phyloP scores from a whole-genome alignment of 1,139 yeast genomes.

The Pichia terricola region DNA sequence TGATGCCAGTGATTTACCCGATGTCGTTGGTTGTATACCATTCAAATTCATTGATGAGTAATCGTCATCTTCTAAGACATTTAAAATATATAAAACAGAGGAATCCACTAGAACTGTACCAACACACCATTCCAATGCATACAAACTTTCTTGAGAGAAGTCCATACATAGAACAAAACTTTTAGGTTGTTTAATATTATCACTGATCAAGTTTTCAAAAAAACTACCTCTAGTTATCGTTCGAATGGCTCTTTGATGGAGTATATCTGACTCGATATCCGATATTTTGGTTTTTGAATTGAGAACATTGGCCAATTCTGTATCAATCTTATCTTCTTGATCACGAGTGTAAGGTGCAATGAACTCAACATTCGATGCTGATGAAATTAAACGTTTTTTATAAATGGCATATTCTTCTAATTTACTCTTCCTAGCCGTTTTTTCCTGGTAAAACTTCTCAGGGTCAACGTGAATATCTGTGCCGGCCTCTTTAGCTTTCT shows the following conservation, averaged over 20 bases:
- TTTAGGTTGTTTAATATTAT: slow-evolving; percentile 33
- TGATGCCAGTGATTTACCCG: slow-evolving; percentile 18
- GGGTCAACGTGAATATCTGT: slow-evolving; percentile 35
- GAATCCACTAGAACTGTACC: slow-evolving; percentile 84
- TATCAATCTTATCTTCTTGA: slow-evolving; percentile 57
- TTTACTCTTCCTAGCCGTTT: slow-evolving; percentile 38
- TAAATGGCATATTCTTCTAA: slow-evolving; percentile 40
- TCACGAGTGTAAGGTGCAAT: slow-evolving; percentile 58
- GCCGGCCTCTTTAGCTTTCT: slow-evolving; percentile 24
- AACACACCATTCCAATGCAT: slow-evolving; percentile 83
- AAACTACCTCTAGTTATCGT: slow-evolving; percentile 66
- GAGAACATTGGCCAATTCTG: slow-evolving; percentile 51
- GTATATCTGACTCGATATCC: slow-evolving; percentile 47
- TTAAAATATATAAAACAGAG: slow-evolving; percentile 69
- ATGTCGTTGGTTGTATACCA: slow-evolving; percentile 21
- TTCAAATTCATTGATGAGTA: slow-evolving; percentile 26
- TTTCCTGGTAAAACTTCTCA: slow-evolving; percentile 41
- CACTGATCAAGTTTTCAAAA: slow-evolving; percentile 36
- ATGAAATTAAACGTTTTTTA: slow-evolving; percentile 32
- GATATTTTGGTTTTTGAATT: slow-evolving; percentile 54
- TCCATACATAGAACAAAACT: slow-evolving; percentile 74
- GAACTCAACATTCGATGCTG: slow-evolving; percentile 28
- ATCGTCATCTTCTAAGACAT: slow-evolving; percentile 66
- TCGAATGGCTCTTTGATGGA: slow-evolving; percentile 50
- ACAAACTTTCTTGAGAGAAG: slow-evolving; percentile 73